Evolutionary conservation across 441 rosid genomes (phyloP), one percentile per base, ranked within the genome.

Genomic region (Erysimum pusillum): DNA sequence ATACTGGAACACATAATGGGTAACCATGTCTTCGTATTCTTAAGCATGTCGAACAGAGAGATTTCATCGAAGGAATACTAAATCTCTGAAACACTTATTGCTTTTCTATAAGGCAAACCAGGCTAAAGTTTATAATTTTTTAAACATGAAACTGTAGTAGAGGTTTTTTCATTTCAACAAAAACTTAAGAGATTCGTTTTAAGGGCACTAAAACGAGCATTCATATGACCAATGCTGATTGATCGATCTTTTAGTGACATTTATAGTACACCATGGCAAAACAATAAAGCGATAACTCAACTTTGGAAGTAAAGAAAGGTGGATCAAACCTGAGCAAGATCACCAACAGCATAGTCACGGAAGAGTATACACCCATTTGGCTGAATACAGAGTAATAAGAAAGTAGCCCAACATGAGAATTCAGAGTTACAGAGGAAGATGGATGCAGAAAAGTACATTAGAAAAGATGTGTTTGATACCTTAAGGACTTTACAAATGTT

Each of bases 341-440:
- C 98, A 14, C 97, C 99, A 18, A 82, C 76, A 53, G 97, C 97
- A 82, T 91, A 95, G 80, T 95, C 99, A 38, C 98, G 91, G 80
- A 95, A 84, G 60, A 95, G 91, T 69, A 91, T 85, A 48, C 78
- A 77, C 67, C 97, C 97, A 77, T 85, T 81, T 61, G 98, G 96
- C 99, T 94, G 90, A 80, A 71, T 67, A 74, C 58, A 58, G 59
- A 62, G 57, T 36, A 64, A 72, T n/a, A 51, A 32, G 17, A 39
- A 44, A 62, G 53, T 31, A 63, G 32, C 9, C 39, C 28, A 76
- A 35, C 60, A 81, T 39, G 34, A 67, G 25, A n/a, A 51, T 39
- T 53, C 6, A 76, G 59, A 53, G 10, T n/a, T 13, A 10, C 44
- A 38, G 15, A 42, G 34, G 25, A 62, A 62, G 7, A 52, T 11